These are phyloP conservation scores for Isabelozyma gotoi DNA, from an alignment of 805 yeast species.

Conservation along the genomic window DNA sequence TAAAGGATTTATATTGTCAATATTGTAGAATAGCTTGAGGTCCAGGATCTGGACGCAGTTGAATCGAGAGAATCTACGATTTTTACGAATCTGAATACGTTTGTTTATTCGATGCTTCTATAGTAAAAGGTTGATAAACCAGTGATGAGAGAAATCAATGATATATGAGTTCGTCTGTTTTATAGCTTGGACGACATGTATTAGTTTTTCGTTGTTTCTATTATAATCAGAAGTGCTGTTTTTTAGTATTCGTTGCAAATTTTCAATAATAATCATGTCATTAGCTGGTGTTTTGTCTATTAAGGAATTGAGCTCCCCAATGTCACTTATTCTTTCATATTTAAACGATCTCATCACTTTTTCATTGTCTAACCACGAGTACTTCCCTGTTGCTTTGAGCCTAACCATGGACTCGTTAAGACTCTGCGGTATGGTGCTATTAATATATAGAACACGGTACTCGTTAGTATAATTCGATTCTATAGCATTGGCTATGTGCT, in stretches of 20 bases:
- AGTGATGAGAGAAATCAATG: not conserved
- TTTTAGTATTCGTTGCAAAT: not conserved
- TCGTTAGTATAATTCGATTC: not conserved
- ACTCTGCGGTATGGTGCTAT: not conserved
- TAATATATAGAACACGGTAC: not conserved
- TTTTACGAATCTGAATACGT: too few relatives aligned
- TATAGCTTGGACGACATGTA: not conserved
- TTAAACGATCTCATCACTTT: not conserved
- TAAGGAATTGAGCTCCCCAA: not conserved
- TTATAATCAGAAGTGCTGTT: not conserved
- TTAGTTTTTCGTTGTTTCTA: not conserved
- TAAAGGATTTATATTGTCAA: not conserved
- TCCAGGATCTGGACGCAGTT: too few relatives aligned
- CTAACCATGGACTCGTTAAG: not conserved
- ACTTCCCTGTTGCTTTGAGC: not conserved
- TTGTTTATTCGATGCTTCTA: too few relatives aligned
- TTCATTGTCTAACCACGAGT: not conserved
- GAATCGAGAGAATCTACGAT: too few relatives aligned
- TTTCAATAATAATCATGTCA: not conserved
- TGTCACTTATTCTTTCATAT: constrained; percentile 1
- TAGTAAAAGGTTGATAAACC: not conserved
- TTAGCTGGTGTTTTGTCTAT: not conserved
- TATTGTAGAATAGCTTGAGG: not conserved
- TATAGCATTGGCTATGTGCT: not conserved
- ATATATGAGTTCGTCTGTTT: not conserved